Evolutionary conservation across 2,329 filamentous ascomycete genomes (phyloP).

Genomic region (Colletotrichum chrysophilum): DNA sequence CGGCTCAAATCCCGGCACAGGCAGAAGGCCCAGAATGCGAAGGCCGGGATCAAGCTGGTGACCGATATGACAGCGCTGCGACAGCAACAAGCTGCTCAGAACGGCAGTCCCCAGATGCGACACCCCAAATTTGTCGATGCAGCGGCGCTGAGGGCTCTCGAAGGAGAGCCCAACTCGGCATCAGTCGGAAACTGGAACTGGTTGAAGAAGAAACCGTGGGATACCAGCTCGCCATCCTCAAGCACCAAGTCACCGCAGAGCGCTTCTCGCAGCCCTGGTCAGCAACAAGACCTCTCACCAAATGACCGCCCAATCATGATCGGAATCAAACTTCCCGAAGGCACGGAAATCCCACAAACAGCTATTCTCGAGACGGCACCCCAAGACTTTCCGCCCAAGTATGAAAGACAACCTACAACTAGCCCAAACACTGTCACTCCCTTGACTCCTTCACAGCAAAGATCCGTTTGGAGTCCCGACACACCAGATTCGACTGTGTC

Average conservation of each 20-base stretch:
- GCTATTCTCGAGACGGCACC: slow-evolving; percentile 45
- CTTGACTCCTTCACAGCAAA: slow-evolving; percentile 39
- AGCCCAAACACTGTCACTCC: slow-evolving; percentile 26
- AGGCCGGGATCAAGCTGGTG: slow-evolving; percentile 70
- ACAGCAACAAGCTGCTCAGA: slow-evolving; percentile 40
- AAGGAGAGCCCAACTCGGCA: slow-evolving; percentile 58
- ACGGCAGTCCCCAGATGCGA: slow-evolving; percentile 30
- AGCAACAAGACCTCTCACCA: slow-evolving; percentile 63
- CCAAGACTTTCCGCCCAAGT: slow-evolving; percentile 29
- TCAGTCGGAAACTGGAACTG: slow-evolving; percentile 64
- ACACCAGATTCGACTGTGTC: slow-evolving; percentile 57
- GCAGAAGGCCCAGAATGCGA: slow-evolving; percentile 65
- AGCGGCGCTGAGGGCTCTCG: slow-evolving; percentile 64
- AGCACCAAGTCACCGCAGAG: slow-evolving; percentile 25
- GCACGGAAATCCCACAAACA: slow-evolving; percentile 53
- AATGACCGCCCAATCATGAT: slow-evolving; percentile 76
- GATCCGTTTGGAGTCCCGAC: slow-evolving; percentile 66
- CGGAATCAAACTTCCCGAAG: slow-evolving; percentile 69
- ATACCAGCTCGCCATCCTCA: slow-evolving; percentile 25
- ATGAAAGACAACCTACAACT: slow-evolving; percentile 1
- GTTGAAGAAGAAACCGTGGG: slow-evolving; percentile 48
- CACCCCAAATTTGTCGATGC: slow-evolving; percentile 60
- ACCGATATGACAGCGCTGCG: slow-evolving; percentile 69
- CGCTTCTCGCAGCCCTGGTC: slow-evolving; percentile 26
- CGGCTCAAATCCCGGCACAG: slow-evolving; percentile 64